Percentiles rank a stretch among this genome's conserved stretches.
These are phyloP conservation scores for Paecilomyces sp. DNA, from an alignment of 2,329 filamentous ascomycete genomes.

Conservation along the genomic window DNA sequence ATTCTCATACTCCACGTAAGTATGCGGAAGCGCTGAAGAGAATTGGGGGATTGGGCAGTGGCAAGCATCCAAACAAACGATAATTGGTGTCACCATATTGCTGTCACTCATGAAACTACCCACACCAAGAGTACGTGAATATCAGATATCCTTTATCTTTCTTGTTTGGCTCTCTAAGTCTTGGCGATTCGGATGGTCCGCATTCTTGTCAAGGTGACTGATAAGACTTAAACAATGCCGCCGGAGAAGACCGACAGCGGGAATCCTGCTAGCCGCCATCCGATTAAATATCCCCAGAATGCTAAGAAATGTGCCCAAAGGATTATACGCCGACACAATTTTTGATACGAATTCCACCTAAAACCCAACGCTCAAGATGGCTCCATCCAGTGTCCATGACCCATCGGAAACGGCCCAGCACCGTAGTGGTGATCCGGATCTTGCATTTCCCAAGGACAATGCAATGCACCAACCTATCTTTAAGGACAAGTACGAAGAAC, in stretches of 20 bases:
- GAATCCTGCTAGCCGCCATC: not conserved
- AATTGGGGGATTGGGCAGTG: not conserved
- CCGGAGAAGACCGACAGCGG: not conserved
- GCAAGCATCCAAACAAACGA: not conserved
- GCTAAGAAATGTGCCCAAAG: not conserved
- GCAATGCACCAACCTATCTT: conserved; percentile 12
- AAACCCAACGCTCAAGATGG: not conserved
- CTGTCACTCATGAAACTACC: not conserved
- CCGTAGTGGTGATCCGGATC: not conserved
- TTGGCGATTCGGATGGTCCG: not conserved
- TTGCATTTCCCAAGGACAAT: not conserved
- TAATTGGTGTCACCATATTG: not conserved
- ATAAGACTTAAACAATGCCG: not conserved
- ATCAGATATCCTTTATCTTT: no score
- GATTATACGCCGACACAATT: not conserved
- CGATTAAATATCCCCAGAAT: not conserved
- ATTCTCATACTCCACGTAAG: not conserved
- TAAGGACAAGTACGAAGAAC: conserved; percentile 24
- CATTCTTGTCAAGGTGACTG: not conserved
- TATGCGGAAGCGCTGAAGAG: not conserved
- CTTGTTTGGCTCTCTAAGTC: no score
- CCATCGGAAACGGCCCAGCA: not conserved
- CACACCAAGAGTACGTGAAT: not conserved
- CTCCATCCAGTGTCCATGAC: not conserved
- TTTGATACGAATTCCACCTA: not conserved